Conservation (phyloP, 2,329 filamentous ascomycete species). For the Colletotrichum sp. region DNA sequence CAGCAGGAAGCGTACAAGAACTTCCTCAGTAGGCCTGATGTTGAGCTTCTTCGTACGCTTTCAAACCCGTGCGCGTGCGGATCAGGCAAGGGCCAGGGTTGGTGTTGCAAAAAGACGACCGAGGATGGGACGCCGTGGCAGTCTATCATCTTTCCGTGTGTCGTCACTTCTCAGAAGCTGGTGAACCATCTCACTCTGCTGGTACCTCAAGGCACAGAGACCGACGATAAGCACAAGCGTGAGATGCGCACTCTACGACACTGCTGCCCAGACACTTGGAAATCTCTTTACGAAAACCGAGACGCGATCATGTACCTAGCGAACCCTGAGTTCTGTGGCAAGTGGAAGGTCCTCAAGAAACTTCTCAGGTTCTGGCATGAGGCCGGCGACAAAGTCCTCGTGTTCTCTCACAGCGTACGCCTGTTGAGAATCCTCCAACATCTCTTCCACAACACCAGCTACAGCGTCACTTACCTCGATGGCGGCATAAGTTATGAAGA, state of each 20-base stretch:
- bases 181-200: slow-evolving; percentile 92
- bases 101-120: slow-evolving; percentile 74
- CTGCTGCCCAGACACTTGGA: slow-evolving; percentile 78
- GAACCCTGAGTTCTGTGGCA: slow-evolving; percentile 92
- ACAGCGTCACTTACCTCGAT: slow-evolving; percentile 90
- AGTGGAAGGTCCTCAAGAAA: slow-evolving; percentile 91
- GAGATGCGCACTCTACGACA: slow-evolving; percentile 76
- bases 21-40: slow-evolving; percentile 75
- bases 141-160: slow-evolving; percentile 81
- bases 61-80: slow-evolving; percentile 73
- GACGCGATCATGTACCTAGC: slow-evolving; percentile 83
- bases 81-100: slow-evolving; percentile 74
- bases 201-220: slow-evolving; percentile 67
- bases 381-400: slow-evolving; percentile 90
- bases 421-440: slow-evolving; percentile 83
- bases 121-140: slow-evolving; percentile 73
- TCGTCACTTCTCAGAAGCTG: slow-evolving; percentile 83
- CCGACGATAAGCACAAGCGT: slow-evolving; percentile 75
- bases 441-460: slow-evolving; percentile 86
- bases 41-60: slow-evolving; percentile 71
- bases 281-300: slow-evolving; percentile 72
- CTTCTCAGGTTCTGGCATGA: slow-evolving; percentile 88
- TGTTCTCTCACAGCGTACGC: slow-evolving; percentile 92
- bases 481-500: slow-evolving; percentile 85
- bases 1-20: slow-evolving; percentile 85